phyloP scores from a whole-genome alignment of 805 yeast species.

The Hemisphaericaspora nanyangensis region DNA sequence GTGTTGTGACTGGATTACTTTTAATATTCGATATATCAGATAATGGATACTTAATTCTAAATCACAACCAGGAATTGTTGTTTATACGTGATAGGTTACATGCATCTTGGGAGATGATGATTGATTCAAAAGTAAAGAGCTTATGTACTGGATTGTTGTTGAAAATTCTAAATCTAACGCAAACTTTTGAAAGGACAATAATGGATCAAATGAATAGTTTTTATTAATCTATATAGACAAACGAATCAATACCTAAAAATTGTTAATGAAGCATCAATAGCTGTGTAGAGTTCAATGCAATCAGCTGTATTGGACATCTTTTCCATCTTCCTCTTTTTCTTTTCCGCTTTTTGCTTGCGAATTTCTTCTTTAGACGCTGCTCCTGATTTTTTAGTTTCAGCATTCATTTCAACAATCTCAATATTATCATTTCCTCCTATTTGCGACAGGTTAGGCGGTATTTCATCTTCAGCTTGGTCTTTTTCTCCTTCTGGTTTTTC shows the following conservation, averaged over 20 bases:
- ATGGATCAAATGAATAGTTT: constrained; percentile 28
- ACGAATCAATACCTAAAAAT: constrained; percentile 1
- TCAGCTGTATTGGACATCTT: constrained; percentile 1
- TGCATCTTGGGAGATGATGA: constrained; percentile 30
- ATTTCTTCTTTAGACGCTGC: neutral
- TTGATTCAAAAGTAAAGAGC: constrained; percentile 34
- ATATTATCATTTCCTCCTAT: neutral
- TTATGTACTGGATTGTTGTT: constrained; percentile 38
- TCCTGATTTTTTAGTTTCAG: neutral
- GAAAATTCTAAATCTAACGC: constrained; percentile 19
- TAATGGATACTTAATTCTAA: constrained; percentile 19
- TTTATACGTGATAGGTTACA: constrained; percentile 25
- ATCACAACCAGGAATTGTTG: constrained; percentile 17
- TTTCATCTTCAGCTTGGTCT: neutral
- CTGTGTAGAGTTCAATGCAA: constrained; percentile 3
- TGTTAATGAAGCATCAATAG: constrained; percentile 4
- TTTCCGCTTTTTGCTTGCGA: neutral
- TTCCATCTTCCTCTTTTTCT: neutral
- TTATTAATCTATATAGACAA: constrained; percentile 11
- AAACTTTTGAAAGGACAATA: constrained; percentile 25
- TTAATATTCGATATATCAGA: constrained; percentile 33
- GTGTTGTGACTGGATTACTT: constrained; percentile 34
- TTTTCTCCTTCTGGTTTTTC: constrained; percentile 1
- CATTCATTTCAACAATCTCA: neutral
- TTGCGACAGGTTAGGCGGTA: neutral